These are phyloP conservation scores for Rutstroemia sp. DNA, from an alignment of 2,329 filamentous ascomycete species.

Conservation along the genomic window DNA sequence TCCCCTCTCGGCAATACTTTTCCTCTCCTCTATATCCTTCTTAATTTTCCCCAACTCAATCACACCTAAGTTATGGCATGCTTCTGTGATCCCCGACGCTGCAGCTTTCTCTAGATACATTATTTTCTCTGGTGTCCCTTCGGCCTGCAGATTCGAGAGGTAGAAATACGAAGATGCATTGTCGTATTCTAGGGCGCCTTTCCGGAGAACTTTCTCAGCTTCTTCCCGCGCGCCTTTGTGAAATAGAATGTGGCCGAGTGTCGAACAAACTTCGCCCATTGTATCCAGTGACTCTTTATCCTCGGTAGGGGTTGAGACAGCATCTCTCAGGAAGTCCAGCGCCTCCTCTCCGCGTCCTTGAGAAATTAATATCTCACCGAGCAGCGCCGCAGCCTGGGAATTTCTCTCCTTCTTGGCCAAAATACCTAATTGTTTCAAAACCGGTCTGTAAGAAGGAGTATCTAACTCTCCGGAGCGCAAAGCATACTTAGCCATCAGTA, in stretches of 20 bases:
- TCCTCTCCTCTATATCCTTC: not conserved
- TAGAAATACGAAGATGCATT: conserved; percentile 26
- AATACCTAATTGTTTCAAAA: conserved; percentile 17
- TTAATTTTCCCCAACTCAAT: conserved; percentile 19
- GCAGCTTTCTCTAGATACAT: conserved; percentile 28
- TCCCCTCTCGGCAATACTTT: no score
- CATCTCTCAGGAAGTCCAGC: conserved; percentile 21
- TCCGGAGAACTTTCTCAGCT: conserved; percentile 22
- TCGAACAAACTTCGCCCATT: not conserved
- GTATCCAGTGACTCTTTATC: conserved; percentile 20
- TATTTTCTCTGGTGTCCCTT: conserved; percentile 15
- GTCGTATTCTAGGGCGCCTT: conserved; percentile 26
- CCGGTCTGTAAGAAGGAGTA: conserved; percentile 1
- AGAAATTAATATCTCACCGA: conserved; percentile 22
- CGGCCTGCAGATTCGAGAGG: conserved; percentile 19
- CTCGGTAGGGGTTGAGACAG: conserved; percentile 13
- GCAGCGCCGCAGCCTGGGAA: conserved; percentile 24
- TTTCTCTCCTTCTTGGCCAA: conserved; percentile 24
- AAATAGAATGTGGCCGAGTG: conserved; percentile 19
- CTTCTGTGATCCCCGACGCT: conserved; percentile 23
- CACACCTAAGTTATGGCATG: conserved; percentile 26
- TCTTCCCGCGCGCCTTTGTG: conserved; percentile 11
- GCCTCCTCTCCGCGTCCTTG: conserved; percentile 18
- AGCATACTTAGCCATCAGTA: conserved; percentile 18
- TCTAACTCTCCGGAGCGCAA: conserved; percentile 8